These are phyloP conservation scores for Alternaria ventricosa DNA, from an alignment of 2,329 filamentous ascomycete species.

Conservation along the genomic window DNA sequence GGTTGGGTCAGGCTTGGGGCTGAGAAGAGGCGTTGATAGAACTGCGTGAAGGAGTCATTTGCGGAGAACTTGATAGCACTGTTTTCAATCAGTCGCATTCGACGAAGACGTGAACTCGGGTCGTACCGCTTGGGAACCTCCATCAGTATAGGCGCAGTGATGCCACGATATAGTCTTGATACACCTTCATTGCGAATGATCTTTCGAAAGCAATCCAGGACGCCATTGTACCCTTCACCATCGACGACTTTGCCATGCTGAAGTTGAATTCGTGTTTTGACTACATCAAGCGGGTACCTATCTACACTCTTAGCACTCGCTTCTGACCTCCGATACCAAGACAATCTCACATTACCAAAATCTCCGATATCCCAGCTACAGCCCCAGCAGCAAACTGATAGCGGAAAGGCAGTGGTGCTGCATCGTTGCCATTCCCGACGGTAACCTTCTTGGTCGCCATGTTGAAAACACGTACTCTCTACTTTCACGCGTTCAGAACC, in stretches of 20 bases:
- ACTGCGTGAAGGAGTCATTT: conserved; percentile 35
- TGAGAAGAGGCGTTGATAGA: conserved; percentile 35
- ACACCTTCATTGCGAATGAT: conserved; percentile 35
- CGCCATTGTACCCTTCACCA: conserved; percentile 35
- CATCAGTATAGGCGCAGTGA: conserved; percentile 43
- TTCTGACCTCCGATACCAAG: not conserved
- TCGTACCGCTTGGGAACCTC: conserved; percentile 37
- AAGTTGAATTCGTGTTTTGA: conserved; percentile 41
- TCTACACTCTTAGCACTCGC: conserved; percentile 29
- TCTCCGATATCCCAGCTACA: conserved; percentile 25
- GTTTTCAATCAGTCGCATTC: not conserved
- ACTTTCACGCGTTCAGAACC: not conserved
- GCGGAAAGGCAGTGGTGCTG: conserved; percentile 29
- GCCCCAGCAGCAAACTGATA: conserved; percentile 39
- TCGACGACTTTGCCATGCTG: conserved; percentile 30
- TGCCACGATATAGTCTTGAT: conserved; percentile 35
- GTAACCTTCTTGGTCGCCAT: not conserved
- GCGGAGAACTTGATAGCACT: conserved; percentile 43
- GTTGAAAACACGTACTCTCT: not conserved
- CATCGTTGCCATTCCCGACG: not conserved
- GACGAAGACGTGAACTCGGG: not conserved
- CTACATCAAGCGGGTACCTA: conserved; percentile 44
- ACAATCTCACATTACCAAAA: conserved; percentile 33
- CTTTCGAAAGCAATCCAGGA: conserved; percentile 39
- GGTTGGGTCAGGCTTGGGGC: conserved; percentile 30